Percentiles rank a stretch among this genome's conserved stretches.
Conservation (phyloP, 768 basidiomycete species). For the Sistotremastrum suecicum region DNA sequence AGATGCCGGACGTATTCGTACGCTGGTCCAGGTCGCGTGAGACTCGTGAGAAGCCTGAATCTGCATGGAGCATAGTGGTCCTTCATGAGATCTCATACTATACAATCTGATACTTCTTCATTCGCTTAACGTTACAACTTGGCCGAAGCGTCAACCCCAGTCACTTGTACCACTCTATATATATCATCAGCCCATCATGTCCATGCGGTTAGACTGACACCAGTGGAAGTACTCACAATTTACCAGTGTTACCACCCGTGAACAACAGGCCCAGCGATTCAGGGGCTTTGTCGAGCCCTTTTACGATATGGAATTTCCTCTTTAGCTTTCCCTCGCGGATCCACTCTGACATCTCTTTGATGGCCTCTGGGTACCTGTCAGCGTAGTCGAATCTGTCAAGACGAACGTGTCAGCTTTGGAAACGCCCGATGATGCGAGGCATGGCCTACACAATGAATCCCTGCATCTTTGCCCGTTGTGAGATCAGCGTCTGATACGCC, state of each 20-base stretch:
- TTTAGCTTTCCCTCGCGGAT: constrained; percentile 60
- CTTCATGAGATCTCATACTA: too few species aligned
- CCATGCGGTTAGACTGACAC: too few species aligned
- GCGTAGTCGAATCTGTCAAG: constrained; percentile 58
- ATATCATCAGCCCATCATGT: background rate
- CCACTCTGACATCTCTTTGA: constrained; percentile 39
- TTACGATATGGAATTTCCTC: constrained; percentile 64
- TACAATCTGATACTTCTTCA: too few species aligned
- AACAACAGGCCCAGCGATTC: constrained; percentile 57
- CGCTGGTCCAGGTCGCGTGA: too few species aligned
- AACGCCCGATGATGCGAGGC: background rate
- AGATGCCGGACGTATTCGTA: too few species aligned
- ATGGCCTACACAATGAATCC: constrained; percentile 69
- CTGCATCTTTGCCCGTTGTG: constrained; percentile 63
- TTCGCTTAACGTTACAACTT: background rate
- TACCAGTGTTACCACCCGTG: constrained; percentile 66
- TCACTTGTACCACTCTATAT: constrained; percentile 43
- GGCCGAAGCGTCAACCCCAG: constrained; percentile 18
- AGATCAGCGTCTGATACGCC: constrained; percentile 55
- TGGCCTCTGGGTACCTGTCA: constrained; percentile 41
- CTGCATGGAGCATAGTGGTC: too few species aligned
- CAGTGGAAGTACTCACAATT: constrained; percentile 30
- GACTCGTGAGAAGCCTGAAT: too few species aligned
- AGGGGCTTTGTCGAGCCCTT: constrained; percentile 64
- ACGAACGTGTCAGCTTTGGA: background rate